Conservation (phyloP, 78 protist species). For the Diacronema lutheri region DNA sequence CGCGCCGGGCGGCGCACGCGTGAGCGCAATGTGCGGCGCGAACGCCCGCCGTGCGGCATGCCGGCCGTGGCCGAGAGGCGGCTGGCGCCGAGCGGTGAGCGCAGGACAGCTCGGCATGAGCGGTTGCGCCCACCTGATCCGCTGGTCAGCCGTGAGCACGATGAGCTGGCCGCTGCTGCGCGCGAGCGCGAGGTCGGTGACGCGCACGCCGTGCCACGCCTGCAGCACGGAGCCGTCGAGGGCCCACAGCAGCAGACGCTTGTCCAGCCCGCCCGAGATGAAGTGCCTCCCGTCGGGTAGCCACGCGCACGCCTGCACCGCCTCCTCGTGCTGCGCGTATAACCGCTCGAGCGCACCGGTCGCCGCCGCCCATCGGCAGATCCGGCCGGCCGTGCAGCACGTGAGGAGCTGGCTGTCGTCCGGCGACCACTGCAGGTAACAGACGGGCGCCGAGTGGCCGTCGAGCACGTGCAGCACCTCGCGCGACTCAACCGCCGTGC, state of each 20-base stretch:
- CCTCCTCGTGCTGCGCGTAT: constrained; percentile 56
- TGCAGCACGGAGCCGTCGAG: neutral
- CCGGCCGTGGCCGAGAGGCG: too few species aligned
- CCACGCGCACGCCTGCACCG: constrained; percentile 70
- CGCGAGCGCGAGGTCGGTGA: constrained; percentile 52
- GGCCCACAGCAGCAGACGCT: neutral
- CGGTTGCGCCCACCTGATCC: constrained; percentile 28
- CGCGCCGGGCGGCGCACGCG: neutral
- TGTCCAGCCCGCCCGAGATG: constrained; percentile 49
- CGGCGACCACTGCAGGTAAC: neutral
- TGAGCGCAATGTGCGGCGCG: too few species aligned
- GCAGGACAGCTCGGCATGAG: neutral
- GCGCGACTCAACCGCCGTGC: neutral
- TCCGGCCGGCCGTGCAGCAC: constrained; percentile 30
- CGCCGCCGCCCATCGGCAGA: constrained; percentile 38
- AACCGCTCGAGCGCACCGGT: constrained; percentile 23
- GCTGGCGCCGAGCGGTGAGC: neutral
- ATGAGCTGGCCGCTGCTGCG: constrained; percentile 45
- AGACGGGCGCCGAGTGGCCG: constrained; percentile 11
- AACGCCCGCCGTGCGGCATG: too few species aligned
- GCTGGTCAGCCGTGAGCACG: constrained; percentile 62
- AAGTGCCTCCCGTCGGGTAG: constrained; percentile 59
- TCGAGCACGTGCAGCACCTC: neutral
- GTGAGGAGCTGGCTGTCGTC: constrained; percentile 44
- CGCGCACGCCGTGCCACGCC: constrained; percentile 1